Percentiles rank a stretch among this genome's conserved stretches.
phyloP scores from a whole-genome alignment of 2,329 filamentous ascomycete genomes.

The Calonectria fujianensis region DNA sequence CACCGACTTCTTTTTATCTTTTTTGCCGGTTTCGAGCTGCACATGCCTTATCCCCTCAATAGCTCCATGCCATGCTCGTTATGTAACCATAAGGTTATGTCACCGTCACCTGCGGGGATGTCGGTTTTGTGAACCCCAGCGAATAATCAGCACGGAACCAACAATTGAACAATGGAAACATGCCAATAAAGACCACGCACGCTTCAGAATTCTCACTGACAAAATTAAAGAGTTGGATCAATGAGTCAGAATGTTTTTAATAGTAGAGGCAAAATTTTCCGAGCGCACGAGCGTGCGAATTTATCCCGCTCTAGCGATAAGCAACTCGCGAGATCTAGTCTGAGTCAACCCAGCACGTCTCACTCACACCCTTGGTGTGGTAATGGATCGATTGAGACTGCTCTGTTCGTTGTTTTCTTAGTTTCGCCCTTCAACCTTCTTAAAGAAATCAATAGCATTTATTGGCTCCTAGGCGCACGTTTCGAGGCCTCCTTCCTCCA shows the following conservation, averaged over 20 bases:
- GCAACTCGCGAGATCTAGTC: not conserved
- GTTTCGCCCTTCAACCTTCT: not conserved
- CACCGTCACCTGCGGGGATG: not conserved
- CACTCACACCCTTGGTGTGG: too few relatives aligned
- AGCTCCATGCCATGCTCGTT: not conserved
- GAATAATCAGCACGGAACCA: not conserved
- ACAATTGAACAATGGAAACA: not conserved
- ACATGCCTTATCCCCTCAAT: not conserved
- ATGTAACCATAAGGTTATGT: too few relatives aligned
- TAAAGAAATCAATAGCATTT: not conserved
- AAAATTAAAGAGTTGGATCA: not conserved
- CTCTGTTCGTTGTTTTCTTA: not conserved
- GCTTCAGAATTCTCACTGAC: not conserved
- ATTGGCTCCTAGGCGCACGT: not conserved
- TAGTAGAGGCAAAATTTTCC: not conserved
- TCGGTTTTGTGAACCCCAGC: not conserved
- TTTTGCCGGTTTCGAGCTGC: not conserved
- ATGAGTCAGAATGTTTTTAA: not conserved
- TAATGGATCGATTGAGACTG: not conserved
- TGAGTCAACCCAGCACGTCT: too few relatives aligned
- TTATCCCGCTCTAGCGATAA: not conserved
- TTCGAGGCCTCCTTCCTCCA: not conserved
- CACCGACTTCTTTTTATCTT: not conserved
- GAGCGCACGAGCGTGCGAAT: not conserved
- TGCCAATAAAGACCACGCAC: not conserved